Conservation (phyloP, 108 stramenopile genomes). For the Cyclostephanos invisitatus region DNA sequence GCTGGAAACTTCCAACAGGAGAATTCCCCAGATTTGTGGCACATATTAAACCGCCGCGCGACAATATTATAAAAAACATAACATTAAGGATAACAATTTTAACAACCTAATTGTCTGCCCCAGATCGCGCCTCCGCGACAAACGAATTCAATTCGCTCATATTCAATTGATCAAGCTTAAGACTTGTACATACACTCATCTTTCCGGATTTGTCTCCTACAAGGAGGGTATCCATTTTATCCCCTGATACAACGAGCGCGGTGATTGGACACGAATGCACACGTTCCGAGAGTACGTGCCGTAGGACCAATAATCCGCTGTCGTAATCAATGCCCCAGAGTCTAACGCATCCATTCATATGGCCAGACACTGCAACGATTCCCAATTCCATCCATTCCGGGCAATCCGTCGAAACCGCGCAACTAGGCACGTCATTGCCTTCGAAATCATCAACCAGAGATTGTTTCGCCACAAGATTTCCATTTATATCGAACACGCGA, state of each 20-base stretch:
- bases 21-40: no score
- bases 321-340: slow-evolving; percentile 87
- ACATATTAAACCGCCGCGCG: no score
- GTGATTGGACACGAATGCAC: slow-evolving; percentile 81
- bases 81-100: neutral
- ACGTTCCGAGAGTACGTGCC: slow-evolving; percentile 66
- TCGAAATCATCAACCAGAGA: slow-evolving; percentile 58
- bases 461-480: slow-evolving; percentile 79
- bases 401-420: slow-evolving; percentile 86
- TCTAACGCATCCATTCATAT: slow-evolving; percentile 90
- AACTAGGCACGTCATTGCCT: slow-evolving; percentile 60
- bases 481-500: slow-evolving; percentile 90
- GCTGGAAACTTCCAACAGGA: no score
- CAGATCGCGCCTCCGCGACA: neutral
- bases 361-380: slow-evolving; percentile 91
- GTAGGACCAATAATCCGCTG: slow-evolving; percentile 48
- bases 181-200: slow-evolving; percentile 74
- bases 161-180: slow-evolving; percentile 75
- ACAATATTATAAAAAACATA: neutral
- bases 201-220: slow-evolving; percentile 88
- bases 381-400: slow-evolving; percentile 94
- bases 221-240: slow-evolving; percentile 82
- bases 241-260: slow-evolving; percentile 62
- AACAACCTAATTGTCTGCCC: neutral
- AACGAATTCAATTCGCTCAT: slow-evolving; percentile 49